Evolutionary conservation across 176 grass and related monocot genomes (phyloP).

Genomic region (Carex parvula): DNA sequence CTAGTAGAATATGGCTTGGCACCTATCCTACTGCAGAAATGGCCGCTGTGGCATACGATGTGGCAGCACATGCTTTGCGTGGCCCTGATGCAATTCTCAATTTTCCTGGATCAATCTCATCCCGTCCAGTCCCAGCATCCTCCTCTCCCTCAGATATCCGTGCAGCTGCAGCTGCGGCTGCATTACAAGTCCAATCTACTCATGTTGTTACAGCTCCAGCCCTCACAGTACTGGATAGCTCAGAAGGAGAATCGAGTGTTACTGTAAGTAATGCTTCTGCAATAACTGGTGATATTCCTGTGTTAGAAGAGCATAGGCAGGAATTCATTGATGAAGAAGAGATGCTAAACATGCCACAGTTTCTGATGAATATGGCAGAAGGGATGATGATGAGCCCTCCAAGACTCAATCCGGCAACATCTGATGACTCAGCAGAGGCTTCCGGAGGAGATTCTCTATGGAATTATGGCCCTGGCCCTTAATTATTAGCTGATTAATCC

Average conservation of each 20-base stretch:
- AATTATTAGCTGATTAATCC: slow-evolving; percentile 7
- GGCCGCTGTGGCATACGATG: slow-evolving; percentile 88
- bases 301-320: slow-evolving; percentile 1
- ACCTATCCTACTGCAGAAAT: slow-evolving; percentile 84
- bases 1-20: slow-evolving; percentile 89
- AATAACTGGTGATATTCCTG: not conserved
- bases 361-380: slow-evolving; percentile 86
- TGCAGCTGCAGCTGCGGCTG: slow-evolving; percentile 50
- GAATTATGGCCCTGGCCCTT: slow-evolving; percentile 48
- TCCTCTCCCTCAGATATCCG: slow-evolving; percentile 61
- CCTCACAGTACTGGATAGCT: not conserved
- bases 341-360: slow-evolving; percentile 84
- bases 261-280: not conserved
- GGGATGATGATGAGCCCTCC: slow-evolving; percentile 99
- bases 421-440: slow-evolving; percentile 50
- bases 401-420: slow-evolving; percentile 51
- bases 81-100: slow-evolving; percentile 75
- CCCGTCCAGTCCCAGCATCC: slow-evolving; percentile 42
- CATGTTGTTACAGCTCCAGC: not conserved
- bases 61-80: slow-evolving; percentile 64
- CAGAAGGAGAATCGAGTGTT: not conserved
- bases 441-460: slow-evolving; percentile 66
- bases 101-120: slow-evolving; percentile 49
- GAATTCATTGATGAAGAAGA: slow-evolving; percentile 90
- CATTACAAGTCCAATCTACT: slow-evolving; percentile 21